Conservation (phyloP, 495 filamentous ascomycete genomes). For the Xylaria curta region DNA sequence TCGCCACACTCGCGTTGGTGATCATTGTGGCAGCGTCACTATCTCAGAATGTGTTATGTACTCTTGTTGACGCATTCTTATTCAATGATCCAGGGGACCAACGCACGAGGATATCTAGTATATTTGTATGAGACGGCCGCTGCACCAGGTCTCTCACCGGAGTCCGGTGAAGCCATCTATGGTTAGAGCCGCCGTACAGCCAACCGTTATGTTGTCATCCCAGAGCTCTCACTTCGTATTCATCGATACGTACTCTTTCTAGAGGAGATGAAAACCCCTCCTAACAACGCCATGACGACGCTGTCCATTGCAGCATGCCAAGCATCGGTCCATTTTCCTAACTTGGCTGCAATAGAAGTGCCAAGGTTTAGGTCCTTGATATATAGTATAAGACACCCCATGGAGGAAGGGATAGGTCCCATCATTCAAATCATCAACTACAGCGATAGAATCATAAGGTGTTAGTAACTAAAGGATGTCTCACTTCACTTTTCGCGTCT, state of each 20-base stretch:
- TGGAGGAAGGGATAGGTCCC: neutral
- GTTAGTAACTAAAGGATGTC: neutral
- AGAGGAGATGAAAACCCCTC: neutral
- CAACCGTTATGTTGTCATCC: neutral
- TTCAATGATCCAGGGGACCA: neutral
- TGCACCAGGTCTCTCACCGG: neutral
- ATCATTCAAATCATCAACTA: neutral
- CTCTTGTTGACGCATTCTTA: neutral
- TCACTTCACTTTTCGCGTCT: neutral
- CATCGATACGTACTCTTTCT: neutral
- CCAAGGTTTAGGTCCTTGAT: neutral
- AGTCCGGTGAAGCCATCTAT: conserved; percentile 6
- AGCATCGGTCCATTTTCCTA: conserved; percentile 20
- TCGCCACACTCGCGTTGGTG: neutral
- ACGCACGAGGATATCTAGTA: neutral
- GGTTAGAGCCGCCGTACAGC: conserved; percentile 6
- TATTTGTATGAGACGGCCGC: conserved; percentile 10
- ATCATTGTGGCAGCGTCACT: conserved; percentile 1
- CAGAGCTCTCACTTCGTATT: conserved; percentile 10
- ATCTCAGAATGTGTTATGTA: neutral
- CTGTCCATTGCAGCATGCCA: conserved; percentile 11
- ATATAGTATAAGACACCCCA: neutral
- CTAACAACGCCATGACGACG: neutral
- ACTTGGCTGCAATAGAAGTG: conserved; percentile 6
- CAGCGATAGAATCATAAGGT: neutral